Base-by-base conservation (phyloP, 2,329 filamentous ascomycete genomes). In the Clarireedia sp. region DNA sequence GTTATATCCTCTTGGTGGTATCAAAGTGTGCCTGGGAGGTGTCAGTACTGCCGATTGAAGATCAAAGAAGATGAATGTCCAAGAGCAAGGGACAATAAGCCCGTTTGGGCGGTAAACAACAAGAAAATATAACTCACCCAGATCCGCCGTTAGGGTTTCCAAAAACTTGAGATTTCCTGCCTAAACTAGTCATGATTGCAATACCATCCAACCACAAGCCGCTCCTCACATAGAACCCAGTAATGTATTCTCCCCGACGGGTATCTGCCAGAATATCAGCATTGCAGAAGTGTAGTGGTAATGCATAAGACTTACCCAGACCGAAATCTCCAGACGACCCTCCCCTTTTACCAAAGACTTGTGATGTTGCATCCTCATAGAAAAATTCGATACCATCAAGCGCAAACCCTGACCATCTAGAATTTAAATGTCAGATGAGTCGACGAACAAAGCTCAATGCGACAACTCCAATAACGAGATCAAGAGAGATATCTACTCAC, bases 321-420 rank as follows among this genome's bases (percentile, higher is more conserved):
- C 87, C 78, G 72, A 96, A 95, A 46, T 83, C 80, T 2, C 82
- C 83, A 23, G 78, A 72, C 60, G 85, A 85, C 7, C 86, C 87
- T 12, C 86, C 87, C 54, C 80, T 78, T 66, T 89, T 91, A 41
- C 94, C 94, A 74, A 99, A 95, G 3, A 96, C 70, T 68, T 96
- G 90, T 54, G 78, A 86, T 1, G 88, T 86, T 16, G 81, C 79
- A 69, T 97, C 90, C 66, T 97, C 92, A 67, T 96, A 97, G 57
- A 88, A 78, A 70, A 99, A 97, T 69, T 97, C 92, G 19, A 99
- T 71, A 0, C 94, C 94, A 68, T 95, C 87, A 12, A 97, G 68
- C 3, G 86, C 86, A 57, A 77, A 75, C 2, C 88, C 90, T 19
- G 52, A 38, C 52, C 52, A 55, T 17, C 52, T 55, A 44, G 2